Base-by-base conservation (phyloP, 768 basidiomycete genomes). In the Tephrocybe sp. region DNA sequence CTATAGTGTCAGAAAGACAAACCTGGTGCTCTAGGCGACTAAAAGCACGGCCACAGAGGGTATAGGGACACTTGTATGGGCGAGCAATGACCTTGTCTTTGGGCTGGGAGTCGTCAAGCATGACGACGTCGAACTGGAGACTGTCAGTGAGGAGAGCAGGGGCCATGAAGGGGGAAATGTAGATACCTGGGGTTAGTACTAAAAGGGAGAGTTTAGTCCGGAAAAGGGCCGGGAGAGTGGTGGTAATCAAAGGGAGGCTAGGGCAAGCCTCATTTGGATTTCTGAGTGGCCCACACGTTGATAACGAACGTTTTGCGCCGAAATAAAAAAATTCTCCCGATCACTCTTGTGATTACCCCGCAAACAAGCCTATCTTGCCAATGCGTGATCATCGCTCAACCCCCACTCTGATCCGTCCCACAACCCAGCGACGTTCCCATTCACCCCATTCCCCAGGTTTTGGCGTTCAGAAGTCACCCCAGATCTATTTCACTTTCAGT, bases 11-110 rank as follows among this genome's bases (percentile, higher is more conserved):
- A 13, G 23, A 12, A 30, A 14, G 36, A 60, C 68, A 33, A 60
- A 89, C 93, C 83, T 95, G 93, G 68, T 99, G 96, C 67, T 99
- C 96, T 19, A 98, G 82, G 50, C 96, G 78, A 63, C 90, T 94
- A 70, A 99, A 99, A 0, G 96, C 93, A n/a, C 93, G 79, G 22
- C 91, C 92, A 64, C 96, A 99, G 26, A 91, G 79, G 3, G 77
- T 78, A 67, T 89, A 91, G 2, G 96, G 96, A 66, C 96, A 99
- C 66, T 98, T 98, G 84, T 98, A 99, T 0, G 96, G 96, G 51
- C 94, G 62, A 20, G 76, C 64, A 10, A 69, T 60, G 41, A 62
- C 60, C 54, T 75, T 75, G 53, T 72, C 73, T 7, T 23, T 23
- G 9, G 57, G 44, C 9, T 57, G 57, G 16, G 34, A 14, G 45